Evolutionary conservation across 768 basidiomycete species (phyloP).

Genomic region (Tricholomella constricta): DNA sequence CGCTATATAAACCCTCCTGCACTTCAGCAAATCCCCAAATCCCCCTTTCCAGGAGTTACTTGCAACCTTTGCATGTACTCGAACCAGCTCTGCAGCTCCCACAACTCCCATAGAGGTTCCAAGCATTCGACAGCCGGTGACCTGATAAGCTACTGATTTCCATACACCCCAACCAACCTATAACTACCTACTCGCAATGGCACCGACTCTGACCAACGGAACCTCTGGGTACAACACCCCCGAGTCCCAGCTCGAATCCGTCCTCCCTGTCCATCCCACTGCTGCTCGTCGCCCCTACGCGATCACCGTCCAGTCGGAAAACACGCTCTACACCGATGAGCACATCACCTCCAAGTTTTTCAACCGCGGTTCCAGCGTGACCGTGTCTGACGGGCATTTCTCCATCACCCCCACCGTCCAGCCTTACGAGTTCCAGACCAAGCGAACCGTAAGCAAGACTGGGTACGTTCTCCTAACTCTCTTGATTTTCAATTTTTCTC

Average conservation of each 20-base stretch:
- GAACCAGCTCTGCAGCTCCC: conserved; percentile 87
- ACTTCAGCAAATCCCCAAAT: neutral
- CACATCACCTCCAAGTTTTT: conserved; percentile 81
- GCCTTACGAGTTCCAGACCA: conserved; percentile 90
- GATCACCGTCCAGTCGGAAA: conserved; percentile 80
- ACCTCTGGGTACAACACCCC: conserved; percentile 76
- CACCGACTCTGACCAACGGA: conserved; percentile 44
- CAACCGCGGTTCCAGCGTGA: conserved; percentile 77
- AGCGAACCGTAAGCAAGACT: conserved; percentile 83
- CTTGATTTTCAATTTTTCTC: conserved; percentile 6
- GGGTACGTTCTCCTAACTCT: conserved; percentile 57
- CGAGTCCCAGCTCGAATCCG: conserved; percentile 67
- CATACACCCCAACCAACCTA: conserved; percentile 29
- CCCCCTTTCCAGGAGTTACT: conserved; percentile 29
- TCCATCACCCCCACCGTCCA: conserved; percentile 77
- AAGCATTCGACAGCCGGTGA: conserved; percentile 81
- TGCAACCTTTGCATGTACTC: conserved; percentile 86
- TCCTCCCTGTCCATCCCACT: conserved; percentile 80
- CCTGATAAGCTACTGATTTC: conserved; percentile 49
- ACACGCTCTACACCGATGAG: conserved; percentile 79
- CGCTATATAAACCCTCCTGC: conserved; percentile 1
- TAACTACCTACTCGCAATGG: conserved; percentile 39
- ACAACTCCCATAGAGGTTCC: conserved; percentile 85
- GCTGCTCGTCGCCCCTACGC: conserved; percentile 75
- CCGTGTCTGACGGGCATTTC: conserved; percentile 73